Evolutionary conservation across 2,329 filamentous ascomycete species (phyloP).

Genomic region (Albophoma yamanashiensis): DNA sequence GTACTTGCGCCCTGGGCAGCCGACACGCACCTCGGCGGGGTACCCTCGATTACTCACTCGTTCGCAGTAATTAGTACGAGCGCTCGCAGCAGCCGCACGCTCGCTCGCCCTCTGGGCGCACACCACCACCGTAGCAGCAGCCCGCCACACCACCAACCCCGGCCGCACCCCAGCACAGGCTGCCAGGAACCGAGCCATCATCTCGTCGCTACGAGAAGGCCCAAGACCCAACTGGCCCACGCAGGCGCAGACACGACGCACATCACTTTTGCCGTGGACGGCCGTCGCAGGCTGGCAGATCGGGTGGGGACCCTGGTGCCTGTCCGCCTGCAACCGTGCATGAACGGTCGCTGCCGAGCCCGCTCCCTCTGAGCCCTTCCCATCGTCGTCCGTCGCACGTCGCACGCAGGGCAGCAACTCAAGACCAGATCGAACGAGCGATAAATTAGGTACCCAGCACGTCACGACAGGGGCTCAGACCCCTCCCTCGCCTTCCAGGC

Average conservation of each 20-base stretch:
- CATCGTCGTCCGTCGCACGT: background rate
- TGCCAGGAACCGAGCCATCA: background rate
- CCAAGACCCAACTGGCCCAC: background rate
- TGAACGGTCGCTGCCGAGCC: slow-evolving; percentile 1
- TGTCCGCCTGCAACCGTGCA: background rate
- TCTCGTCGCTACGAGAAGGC: background rate
- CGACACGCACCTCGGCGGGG: background rate
- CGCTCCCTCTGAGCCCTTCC: background rate
- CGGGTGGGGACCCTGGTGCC: background rate
- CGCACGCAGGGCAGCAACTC: background rate
- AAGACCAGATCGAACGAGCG: background rate
- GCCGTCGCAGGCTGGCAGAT: background rate
- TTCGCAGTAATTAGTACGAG: no score
- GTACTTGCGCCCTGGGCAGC: background rate
- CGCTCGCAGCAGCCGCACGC: background rate
- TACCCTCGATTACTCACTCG: background rate
- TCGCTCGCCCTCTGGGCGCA: background rate
- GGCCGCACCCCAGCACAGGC: background rate
- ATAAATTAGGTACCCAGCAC: background rate
- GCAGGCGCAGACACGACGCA: background rate
- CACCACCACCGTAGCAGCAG: background rate
- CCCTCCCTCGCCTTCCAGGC: slow-evolving; percentile 1
- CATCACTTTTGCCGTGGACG: background rate
- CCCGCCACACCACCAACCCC: background rate
- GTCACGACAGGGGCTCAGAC: background rate